These are phyloP conservation scores for Mortierella sp. DNA, from an alignment of 371 early-diverging fungal genomes.

Conservation along the genomic window DNA sequence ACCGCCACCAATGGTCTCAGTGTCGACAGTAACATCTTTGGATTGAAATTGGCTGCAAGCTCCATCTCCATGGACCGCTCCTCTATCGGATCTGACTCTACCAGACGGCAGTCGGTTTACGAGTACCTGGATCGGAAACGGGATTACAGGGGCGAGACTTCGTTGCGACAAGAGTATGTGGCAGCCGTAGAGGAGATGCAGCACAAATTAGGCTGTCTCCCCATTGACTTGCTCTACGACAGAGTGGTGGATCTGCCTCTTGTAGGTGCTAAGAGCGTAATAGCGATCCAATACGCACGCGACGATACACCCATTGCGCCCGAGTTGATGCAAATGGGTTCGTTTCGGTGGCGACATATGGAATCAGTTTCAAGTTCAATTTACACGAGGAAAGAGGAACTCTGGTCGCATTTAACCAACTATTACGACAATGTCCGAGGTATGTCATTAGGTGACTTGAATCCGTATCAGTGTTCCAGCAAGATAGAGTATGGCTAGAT, in stretches of 20 bases:
- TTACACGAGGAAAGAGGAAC: constrained; percentile 42
- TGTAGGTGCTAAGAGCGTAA: constrained; percentile 39
- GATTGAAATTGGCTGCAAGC: constrained; percentile 6
- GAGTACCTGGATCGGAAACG: constrained; percentile 32
- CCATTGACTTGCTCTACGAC: constrained; percentile 39
- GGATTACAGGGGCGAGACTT: constrained; percentile 41
- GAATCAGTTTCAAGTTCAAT: constrained; percentile 38
- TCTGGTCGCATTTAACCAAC: constrained; percentile 35
- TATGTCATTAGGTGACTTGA: background rate
- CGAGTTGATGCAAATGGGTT: constrained; percentile 35
- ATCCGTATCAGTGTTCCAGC: too few relatives aligned
- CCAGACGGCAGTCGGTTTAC: constrained; percentile 12
- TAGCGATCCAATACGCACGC: constrained; percentile 39
- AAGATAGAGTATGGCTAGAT: too few relatives aligned
- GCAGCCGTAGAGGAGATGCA: constrained; percentile 35
- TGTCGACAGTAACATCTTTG: background rate
- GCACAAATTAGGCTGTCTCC: constrained; percentile 30
- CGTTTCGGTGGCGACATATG: constrained; percentile 36
- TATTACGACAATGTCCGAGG: constrained; percentile 42
- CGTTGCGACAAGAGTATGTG: constrained; percentile 38
- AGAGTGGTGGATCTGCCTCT: constrained; percentile 37
- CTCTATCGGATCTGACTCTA: constrained; percentile 12
- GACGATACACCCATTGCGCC: constrained; percentile 23
- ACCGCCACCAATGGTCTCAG: background rate
- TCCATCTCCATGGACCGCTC: constrained; percentile 25